These are phyloP conservation scores for Phoenix roebelenii DNA, from an alignment of 176 grass and related monocot genomes.

Conservation along the genomic window DNA sequence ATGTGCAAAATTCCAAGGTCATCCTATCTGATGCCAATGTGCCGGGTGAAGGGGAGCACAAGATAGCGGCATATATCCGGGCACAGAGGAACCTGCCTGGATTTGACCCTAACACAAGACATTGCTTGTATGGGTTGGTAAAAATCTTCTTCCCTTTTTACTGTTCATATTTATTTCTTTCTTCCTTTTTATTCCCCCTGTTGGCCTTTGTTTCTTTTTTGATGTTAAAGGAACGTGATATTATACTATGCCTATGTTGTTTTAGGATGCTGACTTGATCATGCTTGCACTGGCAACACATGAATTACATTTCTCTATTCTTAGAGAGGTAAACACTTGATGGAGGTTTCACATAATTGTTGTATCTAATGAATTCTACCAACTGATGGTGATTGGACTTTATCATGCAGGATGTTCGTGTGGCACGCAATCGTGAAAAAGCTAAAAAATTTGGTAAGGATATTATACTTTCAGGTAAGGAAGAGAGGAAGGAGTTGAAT, in stretches of 20 bases:
- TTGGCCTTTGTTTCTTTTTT: background rate
- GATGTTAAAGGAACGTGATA: slow-evolving; percentile 3
- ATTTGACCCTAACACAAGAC: slow-evolving; percentile 67
- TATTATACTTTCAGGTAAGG: slow-evolving; percentile 5
- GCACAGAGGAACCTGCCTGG: slow-evolving; percentile 36
- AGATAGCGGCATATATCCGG: slow-evolving; percentile 69
- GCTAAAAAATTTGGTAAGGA: slow-evolving; percentile 1
- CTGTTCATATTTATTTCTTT: slow-evolving; percentile 5
- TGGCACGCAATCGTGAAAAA: background rate
- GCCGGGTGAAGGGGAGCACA: slow-evolving; percentile 93
- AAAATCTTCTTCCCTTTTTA: background rate
- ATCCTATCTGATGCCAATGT: slow-evolving; percentile 73
- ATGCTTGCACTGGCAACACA: slow-evolving; percentile 87
- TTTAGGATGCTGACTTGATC: slow-evolving; percentile 70
- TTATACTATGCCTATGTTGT: slow-evolving; percentile 14
- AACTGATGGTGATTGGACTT: background rate
- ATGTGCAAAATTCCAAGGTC: slow-evolving; percentile 29
- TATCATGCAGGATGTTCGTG: slow-evolving; percentile 20
- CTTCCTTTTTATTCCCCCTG: background rate
- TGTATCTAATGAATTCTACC: background rate
- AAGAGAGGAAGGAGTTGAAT: background rate
- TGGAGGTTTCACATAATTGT: slow-evolving; percentile 1
- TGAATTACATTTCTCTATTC: slow-evolving; percentile 67
- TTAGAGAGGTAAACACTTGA: slow-evolving; percentile 43
- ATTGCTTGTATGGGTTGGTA: slow-evolving; percentile 84